A percentile compares a stretch with the other conserved stretches of the same genome.
Evolutionary conservation across 1,284 basidiomycete species (phyloP).

Genomic region (Marasmius sp.): DNA sequence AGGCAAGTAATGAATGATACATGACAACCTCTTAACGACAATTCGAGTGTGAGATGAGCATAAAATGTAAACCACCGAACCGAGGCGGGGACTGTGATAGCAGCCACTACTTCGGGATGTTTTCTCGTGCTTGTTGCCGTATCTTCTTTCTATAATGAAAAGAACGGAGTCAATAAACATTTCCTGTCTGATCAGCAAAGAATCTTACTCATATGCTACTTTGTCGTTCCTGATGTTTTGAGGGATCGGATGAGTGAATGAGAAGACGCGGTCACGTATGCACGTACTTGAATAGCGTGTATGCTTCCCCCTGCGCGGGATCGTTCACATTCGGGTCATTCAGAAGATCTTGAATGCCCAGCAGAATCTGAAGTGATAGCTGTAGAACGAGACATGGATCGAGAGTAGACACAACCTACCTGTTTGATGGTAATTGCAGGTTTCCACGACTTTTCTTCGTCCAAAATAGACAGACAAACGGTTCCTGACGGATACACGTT

Average conservation of each 20-base stretch:
- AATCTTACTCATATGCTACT: constrained; percentile 79
- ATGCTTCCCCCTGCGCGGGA: constrained; percentile 96
- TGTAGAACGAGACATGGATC: not conserved
- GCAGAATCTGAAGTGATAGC: constrained; percentile 67
- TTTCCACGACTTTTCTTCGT: constrained; percentile 99
- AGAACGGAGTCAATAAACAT: constrained; percentile 9
- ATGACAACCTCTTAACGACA: not conserved
- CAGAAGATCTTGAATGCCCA: constrained; percentile 93
- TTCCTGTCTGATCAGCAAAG: constrained; percentile 4
- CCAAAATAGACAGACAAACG: constrained; percentile 96
- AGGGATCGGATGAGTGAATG: not conserved
- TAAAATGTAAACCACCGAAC: not conserved
- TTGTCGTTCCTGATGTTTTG: constrained; percentile 75
- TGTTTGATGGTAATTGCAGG: constrained; percentile 99
- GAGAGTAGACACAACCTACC: constrained; percentile 42
- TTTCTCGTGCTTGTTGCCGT: constrained; percentile 81
- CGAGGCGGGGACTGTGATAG: not conserved
- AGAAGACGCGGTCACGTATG: constrained; percentile 1
- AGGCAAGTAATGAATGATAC: not conserved
- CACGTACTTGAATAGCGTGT: constrained; percentile 94
- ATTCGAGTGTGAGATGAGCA: not conserved
- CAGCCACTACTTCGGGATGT: constrained; percentile 67
- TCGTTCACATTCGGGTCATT: constrained; percentile 95
- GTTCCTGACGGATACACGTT: constrained; percentile 99
- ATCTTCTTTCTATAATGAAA: constrained; percentile 60